Percentiles rank a stretch among this genome's conserved stretches.
phyloP scores from a whole-genome alignment of 345 rosid species.

The Dipteronia sinensis region DNA sequence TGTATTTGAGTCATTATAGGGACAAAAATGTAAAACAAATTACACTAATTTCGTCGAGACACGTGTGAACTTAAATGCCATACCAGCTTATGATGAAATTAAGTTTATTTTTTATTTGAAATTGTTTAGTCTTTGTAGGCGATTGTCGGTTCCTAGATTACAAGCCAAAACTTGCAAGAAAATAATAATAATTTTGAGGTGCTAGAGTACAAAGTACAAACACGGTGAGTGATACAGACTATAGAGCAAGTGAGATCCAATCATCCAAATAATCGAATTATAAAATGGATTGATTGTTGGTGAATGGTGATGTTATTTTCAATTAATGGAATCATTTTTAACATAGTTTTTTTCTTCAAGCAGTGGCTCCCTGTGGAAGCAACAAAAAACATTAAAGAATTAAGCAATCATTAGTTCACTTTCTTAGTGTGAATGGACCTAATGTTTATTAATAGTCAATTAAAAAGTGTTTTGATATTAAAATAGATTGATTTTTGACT shows the following conservation, averaged over 20 bases:
- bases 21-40: too few species aligned
- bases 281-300: not conserved
- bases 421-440: not conserved
- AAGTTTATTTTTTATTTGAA: too few species aligned
- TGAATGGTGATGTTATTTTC: not conserved
- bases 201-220: not conserved
- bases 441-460: not conserved
- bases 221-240: not conserved
- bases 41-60: too few species aligned
- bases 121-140: too few species aligned
- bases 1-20: too few species aligned
- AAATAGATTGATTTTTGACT: not conserved
- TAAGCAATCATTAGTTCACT: not conserved
- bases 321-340: slow-evolving; percentile 7
- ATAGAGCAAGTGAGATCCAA: not conserved
- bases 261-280: not conserved
- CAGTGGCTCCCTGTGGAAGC: not conserved
- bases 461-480: not conserved
- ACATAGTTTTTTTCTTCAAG: not conserved
- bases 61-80: too few species aligned
- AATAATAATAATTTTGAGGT: not conserved
- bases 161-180: not conserved
- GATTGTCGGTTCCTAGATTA: too few species aligned
- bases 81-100: too few species aligned
- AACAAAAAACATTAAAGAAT: slow-evolving; percentile 6